Conservation (phyloP, 805 yeast species). For the Jamesozyma gamospora region DNA sequence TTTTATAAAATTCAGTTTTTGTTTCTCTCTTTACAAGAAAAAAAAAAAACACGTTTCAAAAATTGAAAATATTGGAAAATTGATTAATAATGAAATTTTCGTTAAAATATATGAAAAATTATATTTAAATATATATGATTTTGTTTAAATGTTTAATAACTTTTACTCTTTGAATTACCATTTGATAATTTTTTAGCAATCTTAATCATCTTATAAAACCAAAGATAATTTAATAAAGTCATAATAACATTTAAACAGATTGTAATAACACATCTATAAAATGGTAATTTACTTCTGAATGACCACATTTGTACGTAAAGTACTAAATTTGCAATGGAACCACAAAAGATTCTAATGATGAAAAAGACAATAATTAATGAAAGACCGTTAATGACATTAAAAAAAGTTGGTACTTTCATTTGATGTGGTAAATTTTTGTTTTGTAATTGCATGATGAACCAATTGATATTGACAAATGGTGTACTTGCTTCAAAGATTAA, state of each 20-base stretch:
- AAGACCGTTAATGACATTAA: constrained; percentile 61
- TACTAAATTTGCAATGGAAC: constrained; percentile 56
- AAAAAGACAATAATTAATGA: constrained; percentile 62
- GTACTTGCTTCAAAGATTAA: constrained; percentile 81
- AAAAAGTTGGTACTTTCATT: constrained; percentile 37
- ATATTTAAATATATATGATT: too few relatives aligned
- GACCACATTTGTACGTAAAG: constrained; percentile 41
- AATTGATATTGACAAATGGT: constrained; percentile 89
- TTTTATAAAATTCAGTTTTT: too few relatives aligned
- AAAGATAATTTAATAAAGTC: constrained; percentile 59
- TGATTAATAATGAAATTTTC: too few relatives aligned
- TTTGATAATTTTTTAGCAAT: constrained; percentile 51
- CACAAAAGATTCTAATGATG: constrained; percentile 75
- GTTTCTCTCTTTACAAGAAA: too few relatives aligned
- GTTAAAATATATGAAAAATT: too few relatives aligned
- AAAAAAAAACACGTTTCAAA: too few relatives aligned
- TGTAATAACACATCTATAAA: constrained; percentile 37
- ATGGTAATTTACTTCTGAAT: constrained; percentile 37
- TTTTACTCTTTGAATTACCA: background rate
- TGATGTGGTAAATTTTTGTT: constrained; percentile 30
- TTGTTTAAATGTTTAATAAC: too few relatives aligned
- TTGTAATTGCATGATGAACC: constrained; percentile 79
- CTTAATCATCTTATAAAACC: constrained; percentile 82
- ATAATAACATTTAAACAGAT: constrained; percentile 52
- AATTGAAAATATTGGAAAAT: too few relatives aligned